Evolutionary conservation across 257 asterid species (phyloP).

Genomic region (Lantana camara): DNA sequence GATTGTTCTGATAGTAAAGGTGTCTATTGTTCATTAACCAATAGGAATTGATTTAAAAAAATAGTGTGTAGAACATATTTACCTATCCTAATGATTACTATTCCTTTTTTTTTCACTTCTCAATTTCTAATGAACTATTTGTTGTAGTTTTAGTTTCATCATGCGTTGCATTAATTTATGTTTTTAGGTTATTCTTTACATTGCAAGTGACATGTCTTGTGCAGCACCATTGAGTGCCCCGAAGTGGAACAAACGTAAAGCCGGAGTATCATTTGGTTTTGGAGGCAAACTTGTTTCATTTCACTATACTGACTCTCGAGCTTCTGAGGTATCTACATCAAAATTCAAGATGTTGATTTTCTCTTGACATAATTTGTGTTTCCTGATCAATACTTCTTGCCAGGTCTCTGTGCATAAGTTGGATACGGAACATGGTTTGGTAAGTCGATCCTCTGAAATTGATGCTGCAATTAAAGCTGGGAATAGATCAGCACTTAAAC

Average conservation of each 20-base stretch:
- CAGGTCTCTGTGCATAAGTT: slow-evolving; percentile 59
- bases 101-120: neutral
- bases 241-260: slow-evolving; percentile 69
- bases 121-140: slow-evolving; percentile 16
- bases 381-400: slow-evolving; percentile 8
- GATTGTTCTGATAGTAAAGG: neutral
- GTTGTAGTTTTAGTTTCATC: slow-evolving; percentile 11
- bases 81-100: neutral
- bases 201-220: slow-evolving; percentile 23
- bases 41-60: neutral
- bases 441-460: slow-evolving; percentile 58
- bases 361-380: neutral
- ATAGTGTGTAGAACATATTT: neutral
- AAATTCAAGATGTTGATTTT: neutral
- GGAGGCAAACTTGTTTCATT: slow-evolving; percentile 76
- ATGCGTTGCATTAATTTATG: neutral
- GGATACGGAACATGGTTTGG: slow-evolving; percentile 57
- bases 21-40: neutral
- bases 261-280: slow-evolving; percentile 83
- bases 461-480: slow-evolving; percentile 60
- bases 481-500: slow-evolving; percentile 53
- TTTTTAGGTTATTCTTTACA: slow-evolving; percentile 14
- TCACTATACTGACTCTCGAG: slow-evolving; percentile 39
- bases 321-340: slow-evolving; percentile 52
- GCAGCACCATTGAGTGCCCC: slow-evolving; percentile 72